Evolutionary conservation across 192 early-diverging fungal genomes (phyloP), one percentile per base, ranked within the genome.

Genomic region (Coemansia aciculifera): DNA sequence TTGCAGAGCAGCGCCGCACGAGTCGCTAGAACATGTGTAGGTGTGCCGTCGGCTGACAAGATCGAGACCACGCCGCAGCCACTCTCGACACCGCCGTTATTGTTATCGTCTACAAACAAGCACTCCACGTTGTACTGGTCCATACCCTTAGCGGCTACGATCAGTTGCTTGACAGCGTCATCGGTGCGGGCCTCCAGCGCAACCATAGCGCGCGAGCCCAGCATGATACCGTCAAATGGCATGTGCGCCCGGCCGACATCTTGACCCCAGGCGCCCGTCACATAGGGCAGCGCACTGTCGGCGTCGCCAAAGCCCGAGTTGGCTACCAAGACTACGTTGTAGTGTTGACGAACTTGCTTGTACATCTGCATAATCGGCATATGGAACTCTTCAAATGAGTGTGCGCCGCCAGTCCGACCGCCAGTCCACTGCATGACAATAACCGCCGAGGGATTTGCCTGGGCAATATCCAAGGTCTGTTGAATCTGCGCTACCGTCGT

Each of bases 391-490:
- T 96, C 96, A 49, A 93, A 91, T 63, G 91, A 93, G 86, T 98
- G 96, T 73, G 91, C 91, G 10, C 96, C 96, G 67, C 95, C 95
- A 48, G 89, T 92, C 73, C 96, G 90, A 17, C 96, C 96, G 75
- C 96, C 96, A 27, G 94, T 95, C 96, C 96, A 98, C 79, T 98
- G 94, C 66, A 96, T 78, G 52, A 96, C 85, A 17, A 98, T 85
- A 17, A 91, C 86, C 79, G 93, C 88, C 21, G 86, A 85, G 6
- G 91, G 89, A 69, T 91, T 88, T 27, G 78, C 77, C 68, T 89
- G 87, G 29, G 95, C 95, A 83, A 98, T 93, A 15, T 81, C 73
- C 51, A 98, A 81, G 7, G 90, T 91, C 49, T 88, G 84, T 24
- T 86, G 84, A 49, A 98, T 93, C 24, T 93, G 88, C 36, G 89